phyloP scores from a whole-genome alignment of 805 yeast genomes.

The Lachancea kluyveri region DNA sequence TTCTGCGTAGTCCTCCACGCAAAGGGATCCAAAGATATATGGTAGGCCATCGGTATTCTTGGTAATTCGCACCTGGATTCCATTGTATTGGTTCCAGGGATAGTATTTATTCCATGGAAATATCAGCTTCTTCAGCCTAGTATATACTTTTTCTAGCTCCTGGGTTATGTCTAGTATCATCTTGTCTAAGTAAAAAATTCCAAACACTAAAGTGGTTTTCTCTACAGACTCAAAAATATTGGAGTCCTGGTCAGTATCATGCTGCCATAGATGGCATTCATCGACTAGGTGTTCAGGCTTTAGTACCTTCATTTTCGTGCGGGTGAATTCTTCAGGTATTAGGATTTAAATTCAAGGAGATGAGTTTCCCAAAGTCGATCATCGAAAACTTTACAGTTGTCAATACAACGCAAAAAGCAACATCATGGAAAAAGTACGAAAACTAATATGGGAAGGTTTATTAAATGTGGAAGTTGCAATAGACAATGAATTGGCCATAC shows the following conservation, averaged over 20 bases:
- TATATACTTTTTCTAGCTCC: slow-evolving; percentile 5
- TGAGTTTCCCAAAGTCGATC: too few relatives aligned
- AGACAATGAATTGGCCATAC: slow-evolving; percentile 12
- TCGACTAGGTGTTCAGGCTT: too few relatives aligned
- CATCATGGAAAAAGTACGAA: slow-evolving; percentile 30
- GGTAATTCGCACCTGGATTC: slow-evolving; percentile 19
- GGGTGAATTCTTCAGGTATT: too few relatives aligned
- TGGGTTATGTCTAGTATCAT: slow-evolving; percentile 6
- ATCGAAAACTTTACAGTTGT: too few relatives aligned
- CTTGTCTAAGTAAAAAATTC: slow-evolving; percentile 23
- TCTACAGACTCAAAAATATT: slow-evolving; percentile 17
- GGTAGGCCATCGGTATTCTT: slow-evolving; percentile 10
- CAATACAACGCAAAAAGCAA: neutral
- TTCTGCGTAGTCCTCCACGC: slow-evolving; percentile 37
- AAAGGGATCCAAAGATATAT: slow-evolving; percentile 28
- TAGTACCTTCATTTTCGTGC: too few relatives aligned
- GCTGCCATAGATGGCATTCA: slow-evolving; percentile 28
- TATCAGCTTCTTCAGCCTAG: slow-evolving; percentile 21
- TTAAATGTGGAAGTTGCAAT: slow-evolving; percentile 39
- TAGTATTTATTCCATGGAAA: slow-evolving; percentile 35
- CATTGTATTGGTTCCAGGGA: slow-evolving; percentile 37
- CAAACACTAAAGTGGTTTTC: slow-evolving; percentile 23
- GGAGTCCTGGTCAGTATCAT: slow-evolving; percentile 12
- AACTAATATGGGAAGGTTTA: slow-evolving; percentile 48
- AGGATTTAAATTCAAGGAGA: too few relatives aligned